A percentile compares a stretch with the other conserved stretches of the same genome.
Conservation (phyloP, 768 basidiomycete species). For the Hypholoma fasciculare region DNA sequence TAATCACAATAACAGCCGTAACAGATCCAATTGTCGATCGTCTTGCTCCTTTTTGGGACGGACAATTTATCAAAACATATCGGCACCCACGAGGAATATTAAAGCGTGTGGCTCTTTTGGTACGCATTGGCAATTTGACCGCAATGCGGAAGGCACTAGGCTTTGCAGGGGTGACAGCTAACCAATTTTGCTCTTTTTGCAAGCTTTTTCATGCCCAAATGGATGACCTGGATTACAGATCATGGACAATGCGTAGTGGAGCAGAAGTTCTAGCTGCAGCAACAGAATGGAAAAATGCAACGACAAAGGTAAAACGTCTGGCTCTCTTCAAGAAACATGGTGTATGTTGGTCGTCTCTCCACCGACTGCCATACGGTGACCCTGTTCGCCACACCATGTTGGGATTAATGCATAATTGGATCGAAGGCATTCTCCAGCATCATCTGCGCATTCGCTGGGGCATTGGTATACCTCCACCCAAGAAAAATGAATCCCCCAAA, state of each 20-base stretch:
- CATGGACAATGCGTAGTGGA: slow-evolving; percentile 9
- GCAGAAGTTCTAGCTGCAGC: slow-evolving; percentile 11
- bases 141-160: slow-evolving; percentile 21
- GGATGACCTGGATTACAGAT: slow-evolving; percentile 7
- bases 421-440: slow-evolving; percentile 20
- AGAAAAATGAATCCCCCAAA: background rate
- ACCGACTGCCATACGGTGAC: slow-evolving; percentile 20
- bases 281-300: slow-evolving; percentile 11
- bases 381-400: slow-evolving; percentile 22
- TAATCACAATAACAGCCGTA: slow-evolving; percentile 16
- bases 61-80: slow-evolving; percentile 11
- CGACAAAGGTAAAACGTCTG: slow-evolving; percentile 15
- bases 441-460: background rate
- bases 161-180: slow-evolving; percentile 15
- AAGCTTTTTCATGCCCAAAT: slow-evolving; percentile 1
- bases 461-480: background rate
- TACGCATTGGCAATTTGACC: slow-evolving; percentile 18
- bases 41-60: slow-evolving; percentile 15
- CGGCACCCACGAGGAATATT: slow-evolving; percentile 15
- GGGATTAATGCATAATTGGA: slow-evolving; percentile 27
- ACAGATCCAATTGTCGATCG: slow-evolving; percentile 14
- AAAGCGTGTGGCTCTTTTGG: slow-evolving; percentile 16
- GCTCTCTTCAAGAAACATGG: slow-evolving; percentile 12
- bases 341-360: slow-evolving; percentile 21
- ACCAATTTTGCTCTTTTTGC: slow-evolving; percentile 22